Base-by-base conservation (phyloP, 176 grass and related monocot genomes). In the Elymus sibiricus region DNA sequence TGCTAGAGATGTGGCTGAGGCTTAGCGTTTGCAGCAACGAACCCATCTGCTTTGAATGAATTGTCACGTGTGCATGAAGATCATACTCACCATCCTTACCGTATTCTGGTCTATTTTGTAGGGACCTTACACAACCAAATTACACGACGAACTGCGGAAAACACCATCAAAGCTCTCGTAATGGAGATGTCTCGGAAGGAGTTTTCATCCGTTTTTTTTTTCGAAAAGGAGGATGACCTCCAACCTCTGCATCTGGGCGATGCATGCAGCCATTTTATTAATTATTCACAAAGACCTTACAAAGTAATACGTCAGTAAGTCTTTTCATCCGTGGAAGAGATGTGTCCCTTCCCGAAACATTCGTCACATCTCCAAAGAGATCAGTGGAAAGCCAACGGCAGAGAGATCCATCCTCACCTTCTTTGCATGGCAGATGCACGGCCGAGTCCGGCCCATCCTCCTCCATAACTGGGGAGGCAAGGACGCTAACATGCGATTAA, bases 381-480 rank as follows among this genome's bases (percentile, higher is more conserved):
- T 93, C 95, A 90, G 89, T 51, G 90, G 92, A 22, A 95, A 86
- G 69, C 82, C 93, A 47, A 82, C 82, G 55, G 55, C 60, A 27
- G 42, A 98, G 81, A 89, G 95, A 76, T 86, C 84, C 21, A 93
- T 98, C 44, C 89, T 98, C 13, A 89, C 91, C 42, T 98, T 98
- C 90, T 98, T 88, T 67, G 93, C n/a, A n/a, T n/a, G n/a, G n/a
- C n/a, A 93, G 83, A 93, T 98, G 95, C 95, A 98, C n/a, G 95
- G 95, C 61, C 93, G 95, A 19, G 93, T 95, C 38, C 86, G 93
- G 81, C 95, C 87, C 31, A 64, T 90, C 77, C 91, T 98, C 53
- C 79, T 98, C 76, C 34, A 74, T 27, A 86, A 88, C 66, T 98
- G 95, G 95, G 90, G 87, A 70, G 84, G 82, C 31, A 87, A 87